Base-by-base conservation (phyloP, 345 rosid species). In the Salix viminalis region DNA sequence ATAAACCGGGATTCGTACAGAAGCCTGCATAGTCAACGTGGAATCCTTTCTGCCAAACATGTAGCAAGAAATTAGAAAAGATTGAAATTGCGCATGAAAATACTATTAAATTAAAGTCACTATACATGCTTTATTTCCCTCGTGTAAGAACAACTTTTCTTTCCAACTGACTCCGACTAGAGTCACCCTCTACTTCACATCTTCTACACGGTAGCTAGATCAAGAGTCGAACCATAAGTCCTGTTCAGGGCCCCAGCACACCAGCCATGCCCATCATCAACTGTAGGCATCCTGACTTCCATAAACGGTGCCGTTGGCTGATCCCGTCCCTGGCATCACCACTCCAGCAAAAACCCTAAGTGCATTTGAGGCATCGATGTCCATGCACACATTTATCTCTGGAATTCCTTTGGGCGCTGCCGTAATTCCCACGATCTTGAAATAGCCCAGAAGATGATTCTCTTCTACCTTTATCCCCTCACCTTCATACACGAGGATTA, bases 241-340 rank as follows among this genome's bases (percentile, higher is more conserved):
- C 72, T 86, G 81, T 80, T 75, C 56, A 95, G 85, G 65, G 93
- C 97, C 70, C 85, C 87, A 1, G 89, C 90, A 42, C 92, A 90
- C 97, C 97, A 93, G 44, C 94, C 96, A 69, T 93, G 96, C 42
- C 97, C 96, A 68, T 90, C 94, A 68, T 93, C 97, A 67, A 93
- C 91, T 2, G 91, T 91, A 0, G 97, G 99, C 99, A 95, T 86
- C 85, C 97, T 87, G 66, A 93, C 94, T 67, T 91, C 97, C 85
- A 95, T 85, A 23, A 90, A 82, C 8, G 97, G 96, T 78, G 84
- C 84, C 24, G 81, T 90, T 0, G 93, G 96, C 70, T 77, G 90
- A 23, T 80, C 87, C 87, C 10, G 72, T 75, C 9, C 94, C 93
- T 0, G 96, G 94, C 83, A 95, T 76, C 69, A 85, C 58, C 12